Percentiles rank a stretch among this genome's conserved stretches.
These are phyloP conservation scores for Teratosphaeriaceae sp. DNA, from an alignment of 2,329 filamentous ascomycete species.

Conservation along the genomic window DNA sequence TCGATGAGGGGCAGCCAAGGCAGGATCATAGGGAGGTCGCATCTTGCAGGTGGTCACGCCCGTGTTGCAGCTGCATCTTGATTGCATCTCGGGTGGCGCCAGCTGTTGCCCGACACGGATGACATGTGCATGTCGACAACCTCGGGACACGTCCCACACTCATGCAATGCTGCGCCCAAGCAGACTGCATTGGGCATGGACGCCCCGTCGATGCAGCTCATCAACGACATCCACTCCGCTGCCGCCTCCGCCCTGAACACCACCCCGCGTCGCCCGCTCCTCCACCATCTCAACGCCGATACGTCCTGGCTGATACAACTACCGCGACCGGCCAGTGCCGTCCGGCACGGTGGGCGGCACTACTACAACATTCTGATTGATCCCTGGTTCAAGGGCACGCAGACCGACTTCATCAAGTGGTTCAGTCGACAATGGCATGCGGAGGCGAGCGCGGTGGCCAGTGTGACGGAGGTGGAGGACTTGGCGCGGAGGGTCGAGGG, in stretches of 20 bases:
- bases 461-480: slow-evolving; percentile 49
- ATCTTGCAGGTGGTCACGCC: background rate
- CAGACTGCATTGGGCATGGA: slow-evolving; percentile 17
- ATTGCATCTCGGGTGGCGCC: background rate
- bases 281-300: slow-evolving; percentile 61
- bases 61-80: background rate
- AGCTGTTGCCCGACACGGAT: too few relatives aligned
- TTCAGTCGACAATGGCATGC: slow-evolving; percentile 61
- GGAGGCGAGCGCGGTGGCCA: slow-evolving; percentile 47
- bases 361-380: slow-evolving; percentile 62
- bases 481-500: slow-evolving; percentile 47
- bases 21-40: background rate
- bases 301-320: slow-evolving; percentile 62
- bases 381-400: slow-evolving; percentile 57
- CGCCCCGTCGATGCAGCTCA: slow-evolving; percentile 33
- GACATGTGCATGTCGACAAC: too few relatives aligned
- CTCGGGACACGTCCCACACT: too few relatives aligned
- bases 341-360: slow-evolving; percentile 38
- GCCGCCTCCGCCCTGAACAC: slow-evolving; percentile 34
- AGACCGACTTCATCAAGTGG: slow-evolving; percentile 58
- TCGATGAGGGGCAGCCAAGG: background rate
- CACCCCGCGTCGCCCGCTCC: slow-evolving; percentile 46
- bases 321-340: slow-evolving; percentile 44
- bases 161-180: too few relatives aligned
- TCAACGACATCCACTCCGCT: slow-evolving; percentile 36